Conservation (phyloP, 106 monocot genomes). For the Dendrobium chrysotoxum region DNA sequence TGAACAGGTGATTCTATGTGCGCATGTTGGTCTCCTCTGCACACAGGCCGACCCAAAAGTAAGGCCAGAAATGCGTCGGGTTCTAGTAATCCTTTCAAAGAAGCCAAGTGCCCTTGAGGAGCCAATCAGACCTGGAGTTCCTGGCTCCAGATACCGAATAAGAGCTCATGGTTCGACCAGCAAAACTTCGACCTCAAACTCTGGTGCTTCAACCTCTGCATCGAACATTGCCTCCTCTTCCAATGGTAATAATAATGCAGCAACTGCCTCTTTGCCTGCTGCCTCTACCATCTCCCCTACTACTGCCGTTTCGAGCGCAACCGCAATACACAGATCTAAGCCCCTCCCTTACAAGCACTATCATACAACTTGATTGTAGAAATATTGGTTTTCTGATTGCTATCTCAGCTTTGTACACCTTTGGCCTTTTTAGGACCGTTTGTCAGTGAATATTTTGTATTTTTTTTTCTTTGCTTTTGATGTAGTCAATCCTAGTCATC, state of each 20-base stretch:
- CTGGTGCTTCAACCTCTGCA: constrained; percentile 1
- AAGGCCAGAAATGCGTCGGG: constrained; percentile 58
- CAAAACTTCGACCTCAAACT: background rate
- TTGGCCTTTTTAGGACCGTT: no score
- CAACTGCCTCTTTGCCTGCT: background rate
- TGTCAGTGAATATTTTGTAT: no score
- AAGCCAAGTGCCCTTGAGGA: constrained; percentile 48
- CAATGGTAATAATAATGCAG: constrained; percentile 12
- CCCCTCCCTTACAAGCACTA: no score
- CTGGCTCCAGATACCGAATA: constrained; percentile 34
- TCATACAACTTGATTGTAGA: no score
- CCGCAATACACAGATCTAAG: no score
- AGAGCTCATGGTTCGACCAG: constrained; percentile 10
- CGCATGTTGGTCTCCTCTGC: constrained; percentile 63
- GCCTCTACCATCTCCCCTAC: background rate
- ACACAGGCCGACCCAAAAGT: constrained; percentile 51
- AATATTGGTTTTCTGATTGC: no score
- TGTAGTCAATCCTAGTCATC: no score
- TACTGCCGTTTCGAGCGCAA: background rate
- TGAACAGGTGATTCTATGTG: constrained; percentile 44
- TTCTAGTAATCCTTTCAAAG: constrained; percentile 56
- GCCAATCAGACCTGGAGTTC: constrained; percentile 43
- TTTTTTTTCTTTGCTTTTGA: no score
- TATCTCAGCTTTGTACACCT: no score
- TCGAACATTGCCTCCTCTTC: constrained; percentile 16